Conservation (phyloP, 1,284 basidiomycete species). For the Ceratorhiza oryzae-sativae region DNA sequence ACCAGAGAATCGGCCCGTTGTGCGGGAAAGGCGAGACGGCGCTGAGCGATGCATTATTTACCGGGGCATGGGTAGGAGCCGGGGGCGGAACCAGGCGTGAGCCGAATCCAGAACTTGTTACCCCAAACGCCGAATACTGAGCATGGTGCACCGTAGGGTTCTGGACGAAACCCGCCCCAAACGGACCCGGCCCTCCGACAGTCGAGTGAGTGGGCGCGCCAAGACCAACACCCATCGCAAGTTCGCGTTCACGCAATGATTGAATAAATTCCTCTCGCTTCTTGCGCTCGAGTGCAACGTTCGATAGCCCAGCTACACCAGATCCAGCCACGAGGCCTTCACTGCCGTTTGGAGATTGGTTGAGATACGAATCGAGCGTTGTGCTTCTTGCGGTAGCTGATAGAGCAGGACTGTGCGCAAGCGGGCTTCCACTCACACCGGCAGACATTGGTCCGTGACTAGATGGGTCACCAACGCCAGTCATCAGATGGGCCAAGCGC, state of each 20-base stretch:
- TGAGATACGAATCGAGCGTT: constrained; percentile 22
- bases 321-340: constrained; percentile 15
- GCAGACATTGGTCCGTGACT: constrained; percentile 28
- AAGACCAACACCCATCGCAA: constrained; percentile 25
- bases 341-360: not conserved
- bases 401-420: constrained; percentile 2
- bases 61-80: constrained; percentile 6
- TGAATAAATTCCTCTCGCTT: constrained; percentile 34
- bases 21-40: constrained; percentile 27
- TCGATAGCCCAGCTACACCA: not conserved
- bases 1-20: constrained; percentile 25
- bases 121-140: constrained; percentile 3
- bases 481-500: constrained; percentile 21
- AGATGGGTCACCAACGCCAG: not conserved
- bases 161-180: constrained; percentile 8
- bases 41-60: constrained; percentile 12
- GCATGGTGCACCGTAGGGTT: constrained; percentile 24
- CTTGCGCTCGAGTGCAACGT: constrained; percentile 24
- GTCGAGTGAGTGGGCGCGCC: not conserved
- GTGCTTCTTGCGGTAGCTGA: constrained; percentile 5
- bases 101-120: not conserved
- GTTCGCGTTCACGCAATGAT: constrained; percentile 25
- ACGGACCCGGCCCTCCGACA: not conserved
- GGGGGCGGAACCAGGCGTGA: constrained; percentile 10
- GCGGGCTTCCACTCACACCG: not conserved